phyloP scores from a whole-genome alignment of 495 filamentous ascomycete genomes.

The Thozetella sp. region DNA sequence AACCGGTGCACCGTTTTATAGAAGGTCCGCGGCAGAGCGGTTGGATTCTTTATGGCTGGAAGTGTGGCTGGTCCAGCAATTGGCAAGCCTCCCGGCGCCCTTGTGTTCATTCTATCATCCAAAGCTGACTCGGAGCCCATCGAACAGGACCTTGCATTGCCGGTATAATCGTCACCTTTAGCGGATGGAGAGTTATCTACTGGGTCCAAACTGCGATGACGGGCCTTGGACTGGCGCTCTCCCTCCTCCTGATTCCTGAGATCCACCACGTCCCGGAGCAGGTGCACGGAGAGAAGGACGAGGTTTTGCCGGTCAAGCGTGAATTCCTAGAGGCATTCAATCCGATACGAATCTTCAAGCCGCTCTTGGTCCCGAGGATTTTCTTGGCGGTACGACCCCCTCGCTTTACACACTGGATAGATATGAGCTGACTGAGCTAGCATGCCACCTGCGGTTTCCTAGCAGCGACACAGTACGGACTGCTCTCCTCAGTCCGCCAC shows the following conservation, averaged over 20 bases:
- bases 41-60: conserved; percentile 56
- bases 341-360: conserved; percentile 34
- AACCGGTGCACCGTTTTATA: conserved; percentile 17
- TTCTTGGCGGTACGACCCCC: conserved; percentile 33
- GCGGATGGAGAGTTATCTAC: conserved; percentile 58
- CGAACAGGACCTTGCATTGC: conserved; percentile 43
- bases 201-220: conserved; percentile 59
- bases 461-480: neutral
- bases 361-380: conserved; percentile 40
- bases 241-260: conserved; percentile 40
- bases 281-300: neutral
- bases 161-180: conserved; percentile 58
- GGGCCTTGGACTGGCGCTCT: conserved; percentile 36
- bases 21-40: conserved; percentile 56
- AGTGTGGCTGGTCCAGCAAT: conserved; percentile 58
- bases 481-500: neutral
- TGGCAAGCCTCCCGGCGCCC: conserved; percentile 34
- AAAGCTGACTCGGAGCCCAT: neutral
- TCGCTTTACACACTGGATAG: neutral
- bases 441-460: neutral
- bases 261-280: conserved; percentile 12
- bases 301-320: neutral
- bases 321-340: conserved; percentile 25
- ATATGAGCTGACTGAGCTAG: neutral
- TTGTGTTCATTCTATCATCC: neutral